Evolutionary conservation across 345 rosid species (phyloP).

Genomic region (Sonneratia alba): DNA sequence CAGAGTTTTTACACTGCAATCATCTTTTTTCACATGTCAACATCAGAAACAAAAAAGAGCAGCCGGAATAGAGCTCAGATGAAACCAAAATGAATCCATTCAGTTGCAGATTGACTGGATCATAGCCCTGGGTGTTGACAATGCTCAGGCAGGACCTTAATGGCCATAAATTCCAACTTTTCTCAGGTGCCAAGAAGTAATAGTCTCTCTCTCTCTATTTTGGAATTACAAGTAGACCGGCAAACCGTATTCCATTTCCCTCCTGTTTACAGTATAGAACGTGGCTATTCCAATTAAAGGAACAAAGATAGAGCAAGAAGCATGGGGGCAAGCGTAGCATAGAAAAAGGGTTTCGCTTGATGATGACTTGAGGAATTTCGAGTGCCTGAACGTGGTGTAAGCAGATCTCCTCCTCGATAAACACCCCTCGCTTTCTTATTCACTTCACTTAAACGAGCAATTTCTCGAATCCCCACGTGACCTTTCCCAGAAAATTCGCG

Average conservation of each 20-base stretch:
- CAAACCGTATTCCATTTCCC: background rate
- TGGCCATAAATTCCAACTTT: no score
- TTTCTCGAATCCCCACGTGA: background rate
- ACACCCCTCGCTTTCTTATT: slow-evolving; percentile 12
- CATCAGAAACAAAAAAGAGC: no score
- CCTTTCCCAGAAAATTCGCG: background rate
- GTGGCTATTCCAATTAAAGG: background rate
- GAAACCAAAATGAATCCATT: no score
- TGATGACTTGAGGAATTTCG: background rate
- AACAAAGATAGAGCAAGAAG: slow-evolving; percentile 1
- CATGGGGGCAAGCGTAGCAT: background rate
- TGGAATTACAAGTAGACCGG: background rate
- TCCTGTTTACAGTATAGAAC: background rate
- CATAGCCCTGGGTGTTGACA: no score
- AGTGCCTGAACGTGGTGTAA: slow-evolving; percentile 10
- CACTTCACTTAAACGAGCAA: background rate
- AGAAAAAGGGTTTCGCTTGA: background rate
- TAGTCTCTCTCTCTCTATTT: no score
- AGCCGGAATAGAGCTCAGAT: no score
- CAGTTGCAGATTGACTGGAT: no score
- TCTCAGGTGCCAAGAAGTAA: no score
- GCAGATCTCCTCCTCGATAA: slow-evolving; percentile 20
- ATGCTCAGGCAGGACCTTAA: no score
- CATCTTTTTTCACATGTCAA: no score
- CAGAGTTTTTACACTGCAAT: no score